Evolutionary conservation across 441 rosid species (phyloP).

Genomic region (Pelargonium fulgidum): DNA sequence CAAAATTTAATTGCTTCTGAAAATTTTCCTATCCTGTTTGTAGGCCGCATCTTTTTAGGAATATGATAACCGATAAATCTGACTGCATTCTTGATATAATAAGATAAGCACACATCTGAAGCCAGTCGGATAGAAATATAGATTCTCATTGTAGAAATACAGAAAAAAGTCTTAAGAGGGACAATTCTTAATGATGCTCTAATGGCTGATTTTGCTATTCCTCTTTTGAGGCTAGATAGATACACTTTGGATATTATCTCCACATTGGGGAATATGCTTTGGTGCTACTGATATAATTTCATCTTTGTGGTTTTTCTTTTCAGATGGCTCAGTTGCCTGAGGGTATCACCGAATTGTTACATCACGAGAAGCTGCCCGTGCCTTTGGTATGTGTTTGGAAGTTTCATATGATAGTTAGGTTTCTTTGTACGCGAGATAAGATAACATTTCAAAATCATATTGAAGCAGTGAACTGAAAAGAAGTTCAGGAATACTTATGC

Average conservation of each 20-base stretch:
- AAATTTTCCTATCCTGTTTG: neutral
- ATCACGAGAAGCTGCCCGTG: conserved; percentile 69
- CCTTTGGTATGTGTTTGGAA: conserved; percentile 59
- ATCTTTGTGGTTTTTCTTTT: conserved; percentile 18
- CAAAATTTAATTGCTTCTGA: neutral
- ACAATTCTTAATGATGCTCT: too few species aligned
- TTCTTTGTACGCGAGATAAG: conserved; percentile 5
- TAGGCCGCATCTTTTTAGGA: neutral
- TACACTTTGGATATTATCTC: neutral
- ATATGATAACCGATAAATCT: neutral
- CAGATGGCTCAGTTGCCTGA: conserved; percentile 97
- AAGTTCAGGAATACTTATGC: neutral
- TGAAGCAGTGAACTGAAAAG: conserved; percentile 9
- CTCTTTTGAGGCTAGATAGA: too few species aligned
- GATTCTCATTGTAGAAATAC: neutral
- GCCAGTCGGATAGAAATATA: neutral
- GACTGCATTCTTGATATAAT: neutral
- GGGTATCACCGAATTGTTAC: conserved; percentile 84
- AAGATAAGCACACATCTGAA: neutral
- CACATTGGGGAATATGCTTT: neutral
- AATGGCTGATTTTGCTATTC: too few species aligned
- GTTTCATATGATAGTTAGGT: conserved; percentile 10
- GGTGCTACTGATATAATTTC: conserved; percentile 18
- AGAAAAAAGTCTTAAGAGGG: too few species aligned
- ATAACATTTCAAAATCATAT: conserved; percentile 2